Conservation (phyloP, 2,329 filamentous ascomycete genomes). For the Botrytis cinerea region DNA sequence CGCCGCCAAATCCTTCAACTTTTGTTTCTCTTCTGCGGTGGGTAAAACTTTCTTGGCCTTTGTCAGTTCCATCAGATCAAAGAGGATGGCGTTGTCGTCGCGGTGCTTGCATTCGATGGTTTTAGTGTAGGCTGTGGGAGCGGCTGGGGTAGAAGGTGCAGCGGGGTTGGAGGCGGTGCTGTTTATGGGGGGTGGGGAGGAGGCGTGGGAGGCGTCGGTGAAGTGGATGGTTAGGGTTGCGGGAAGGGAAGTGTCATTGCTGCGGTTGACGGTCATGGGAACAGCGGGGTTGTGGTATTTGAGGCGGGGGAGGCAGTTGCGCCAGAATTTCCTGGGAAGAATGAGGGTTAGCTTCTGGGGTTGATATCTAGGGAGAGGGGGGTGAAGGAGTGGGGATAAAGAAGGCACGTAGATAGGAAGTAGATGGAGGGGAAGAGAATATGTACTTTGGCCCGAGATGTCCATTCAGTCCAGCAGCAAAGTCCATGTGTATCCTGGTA, state of each 20-base stretch:
- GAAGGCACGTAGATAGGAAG: neutral
- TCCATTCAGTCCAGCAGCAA: slow-evolving; percentile 63
- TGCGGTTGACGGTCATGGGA: slow-evolving; percentile 79
- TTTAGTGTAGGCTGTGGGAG: slow-evolving; percentile 42
- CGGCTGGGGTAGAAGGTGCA: slow-evolving; percentile 34
- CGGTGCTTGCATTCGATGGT: slow-evolving; percentile 64
- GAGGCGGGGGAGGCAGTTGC: slow-evolving; percentile 74
- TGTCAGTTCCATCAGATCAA: slow-evolving; percentile 62
- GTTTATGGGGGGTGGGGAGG: slow-evolving; percentile 21
- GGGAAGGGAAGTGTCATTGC: slow-evolving; percentile 54
- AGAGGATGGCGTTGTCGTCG: slow-evolving; percentile 62
- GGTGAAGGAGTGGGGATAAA: neutral
- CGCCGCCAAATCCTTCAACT: slow-evolving; percentile 60
- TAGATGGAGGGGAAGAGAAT: slow-evolving; percentile 30
- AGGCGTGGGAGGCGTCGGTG: slow-evolving; percentile 40
- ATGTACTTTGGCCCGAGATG: slow-evolving; percentile 71
- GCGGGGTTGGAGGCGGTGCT: slow-evolving; percentile 48
- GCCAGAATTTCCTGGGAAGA: slow-evolving; percentile 78
- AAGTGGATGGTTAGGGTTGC: slow-evolving; percentile 69
- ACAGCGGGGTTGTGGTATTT: slow-evolving; percentile 93
- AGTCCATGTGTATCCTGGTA: slow-evolving; percentile 73
- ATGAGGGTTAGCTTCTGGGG: neutral
- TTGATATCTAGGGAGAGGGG: slow-evolving; percentile 30
- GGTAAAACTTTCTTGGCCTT: slow-evolving; percentile 59
- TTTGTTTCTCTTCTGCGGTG: slow-evolving; percentile 59